These are phyloP conservation scores for Endothia cerciana DNA, from an alignment of 2,329 filamentous ascomycete species.

Conservation along the genomic window DNA sequence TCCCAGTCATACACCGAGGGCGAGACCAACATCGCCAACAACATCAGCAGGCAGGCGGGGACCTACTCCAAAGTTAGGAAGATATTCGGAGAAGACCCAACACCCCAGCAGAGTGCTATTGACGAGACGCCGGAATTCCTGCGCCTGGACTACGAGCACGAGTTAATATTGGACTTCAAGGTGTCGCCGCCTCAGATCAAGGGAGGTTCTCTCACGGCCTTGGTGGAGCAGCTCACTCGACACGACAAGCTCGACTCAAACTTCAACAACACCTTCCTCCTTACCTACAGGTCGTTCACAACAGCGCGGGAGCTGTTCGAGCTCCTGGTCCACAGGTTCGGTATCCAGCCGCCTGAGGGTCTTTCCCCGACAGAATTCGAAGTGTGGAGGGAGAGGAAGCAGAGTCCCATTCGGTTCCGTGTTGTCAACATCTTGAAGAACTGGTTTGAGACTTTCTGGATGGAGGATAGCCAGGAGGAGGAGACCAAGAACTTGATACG, in stretches of 20 bases:
- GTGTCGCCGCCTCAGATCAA: constrained; percentile 75
- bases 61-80: constrained; percentile 65
- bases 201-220: constrained; percentile 83
- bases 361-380: constrained; percentile 78
- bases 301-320: constrained; percentile 89
- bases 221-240: constrained; percentile 93
- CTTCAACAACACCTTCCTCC: constrained; percentile 96
- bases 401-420: constrained; percentile 92
- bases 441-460: constrained; percentile 99
- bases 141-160: constrained; percentile 82
- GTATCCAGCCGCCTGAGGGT: constrained; percentile 86
- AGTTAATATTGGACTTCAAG: constrained; percentile 89
- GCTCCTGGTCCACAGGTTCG: constrained; percentile 87
- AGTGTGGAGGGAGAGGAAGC: constrained; percentile 89
- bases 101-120: constrained; percentile 51
- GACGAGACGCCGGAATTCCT: constrained; percentile 86
- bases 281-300: constrained; percentile 96
- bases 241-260: constrained; percentile 94
- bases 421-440: constrained; percentile 98
- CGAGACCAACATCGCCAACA: constrained; percentile 51
- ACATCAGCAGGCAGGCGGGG: constrained; percentile 59
- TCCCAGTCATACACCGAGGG: constrained; percentile 70
- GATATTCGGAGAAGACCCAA: constrained; percentile 68
- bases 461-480: constrained; percentile 82
- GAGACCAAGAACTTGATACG: constrained; percentile 83